Base-by-base conservation (phyloP, 2,329 filamentous ascomycete species). In the Xylariaceae sp. region DNA sequence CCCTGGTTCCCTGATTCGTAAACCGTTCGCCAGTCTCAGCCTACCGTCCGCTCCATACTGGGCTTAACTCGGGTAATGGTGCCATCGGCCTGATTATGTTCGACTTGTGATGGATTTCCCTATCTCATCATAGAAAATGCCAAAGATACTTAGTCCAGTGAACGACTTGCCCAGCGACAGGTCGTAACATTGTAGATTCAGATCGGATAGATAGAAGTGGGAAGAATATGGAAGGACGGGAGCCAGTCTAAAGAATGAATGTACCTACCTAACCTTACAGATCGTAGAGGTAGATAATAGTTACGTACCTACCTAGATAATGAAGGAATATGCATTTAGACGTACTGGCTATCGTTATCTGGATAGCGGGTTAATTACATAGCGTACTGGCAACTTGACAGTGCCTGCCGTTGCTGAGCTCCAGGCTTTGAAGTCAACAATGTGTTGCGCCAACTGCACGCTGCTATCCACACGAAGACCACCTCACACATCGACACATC, bases 101-200 rank as follows among this genome's bases (percentile, higher is more conserved):
- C 41, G 35, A 44, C 30, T 58, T 46, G 29, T 46, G n/a, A 41
- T 34, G n/a, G 42, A 40, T 37, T 42, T 57, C 47, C 30, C 44
- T 19, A 19, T 19, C 29, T 11, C 63, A 8, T 57, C 57, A 45
- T 77, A 74, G 56, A 76, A 78, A 27, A 65, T 67, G 55, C 75
- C 77, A 70, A 74, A 76, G 1, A 70, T 63, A 19, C 19, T 19
- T 19, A 26, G 60, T 55, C 50, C 67, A 65, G 57, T 76, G 75
- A 41, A 60, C 62, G 26, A 11, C 62, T 62, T 19, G 19, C 51
- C 68, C 68, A 40, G 76, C 69, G 59, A 65, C 65, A 31, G 79
- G 60, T 53, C 66, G 11, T 71, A 73, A 42, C 59, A 67, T 47
- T 73, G 65, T 37, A 79, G 65, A 46, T 77, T 72, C 47, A 76